Evolutionary conservation across 176 grass and related monocot species (phyloP), one percentile per base, ranked within the genome.

Genomic region (Puccinellia tenuiflora): DNA sequence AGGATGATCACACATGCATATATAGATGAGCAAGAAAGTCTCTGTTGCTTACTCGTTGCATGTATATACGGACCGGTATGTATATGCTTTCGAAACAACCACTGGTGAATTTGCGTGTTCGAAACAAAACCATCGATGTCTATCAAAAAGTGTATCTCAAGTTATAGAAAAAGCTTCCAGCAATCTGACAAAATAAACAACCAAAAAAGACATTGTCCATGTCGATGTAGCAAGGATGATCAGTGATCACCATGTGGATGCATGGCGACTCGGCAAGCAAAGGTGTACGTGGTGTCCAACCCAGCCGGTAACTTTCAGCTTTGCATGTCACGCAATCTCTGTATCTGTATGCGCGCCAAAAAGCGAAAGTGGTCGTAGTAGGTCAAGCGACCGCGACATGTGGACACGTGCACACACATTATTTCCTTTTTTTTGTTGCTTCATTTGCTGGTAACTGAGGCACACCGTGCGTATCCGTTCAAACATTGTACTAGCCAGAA

Each of bases 231-330:
- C n/a, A n/a, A 68, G 47, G 35, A 76, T n/a, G n/a, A n/a, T 26
- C 9, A 6, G n/a, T n/a, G n/a, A n/a, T n/a, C n/a, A n/a, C 26
- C 60, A 52, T 13, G 79, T 76, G 70, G 59, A 31, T 7, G 57
- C 39, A 79, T 55, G 81, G 46, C 53, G 40, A 78, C 52, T 64
- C 24, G 54, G 75, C 45, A 88, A 79, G 81, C 66, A 84, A 84
- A 87, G 72, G 85, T 28, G 53, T 64, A 37, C 75, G 63, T n/a
- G n/a, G n/a, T n/a, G n/a, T n/a, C n/a, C n/a, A n/a, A n/a, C n/a
- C 28, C n/a, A 29, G 47, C 79, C 7, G 48, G 72, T 77, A 82
- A 11, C 37, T 69, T 76, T 38, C 18, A 53, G 73, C 50, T 56
- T 61, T 70, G 72, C 53, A 51, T 34, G 53, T 24, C 66, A 79